Evolutionary conservation across 306 rosid species (phyloP), one percentile per base, ranked within the genome.

Genomic region (Quillaja saponaria): DNA sequence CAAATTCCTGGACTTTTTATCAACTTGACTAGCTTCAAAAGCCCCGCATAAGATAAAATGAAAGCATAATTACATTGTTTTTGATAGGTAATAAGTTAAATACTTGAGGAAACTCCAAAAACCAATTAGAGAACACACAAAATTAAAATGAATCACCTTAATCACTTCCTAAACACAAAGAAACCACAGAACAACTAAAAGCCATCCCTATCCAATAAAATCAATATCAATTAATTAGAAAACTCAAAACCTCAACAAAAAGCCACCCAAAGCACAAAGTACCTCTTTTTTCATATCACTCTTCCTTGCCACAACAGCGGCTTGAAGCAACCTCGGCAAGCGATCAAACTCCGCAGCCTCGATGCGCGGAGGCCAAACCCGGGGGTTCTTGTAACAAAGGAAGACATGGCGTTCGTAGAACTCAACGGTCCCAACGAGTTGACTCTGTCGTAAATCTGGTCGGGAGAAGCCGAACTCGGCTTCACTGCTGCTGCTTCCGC

Each of bases 261-360:
- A 28, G 49, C 14, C 31, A 47, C 20, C 5, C 49, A 57, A 55
- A 46, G 34, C 34, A 16, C 10, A 56, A 10, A 60, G 13, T 14
- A 90, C 97, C 87, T 86, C 84, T 73, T 81, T 86, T 72, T 68
- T 80, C 88, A 88, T 88, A 69, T 84, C 86, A 11, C 11, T 71
- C 77, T 80, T 91, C 72, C 82, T 79, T 0, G 96, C 84, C 62
- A 80, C 46, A 10, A 91, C 90, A 8, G 97, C 97, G 1, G 90
- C 92, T 31, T 89, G 76, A 14, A 91, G 97, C 80, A 91, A 67
- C 80, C 96, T 77, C 0, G 97, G 97, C 58, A 91, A 71, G 33
- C 97, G 92, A 80, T 91, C 96, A n/a, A 91, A 88, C 78, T 91
- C 96, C 0, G 97, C 95, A 37, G 96, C 96, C 73, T 88, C 97